phyloP scores from a whole-genome alignment of 2,329 filamentous ascomycete genomes.

The Fusarium oligoseptatum region DNA sequence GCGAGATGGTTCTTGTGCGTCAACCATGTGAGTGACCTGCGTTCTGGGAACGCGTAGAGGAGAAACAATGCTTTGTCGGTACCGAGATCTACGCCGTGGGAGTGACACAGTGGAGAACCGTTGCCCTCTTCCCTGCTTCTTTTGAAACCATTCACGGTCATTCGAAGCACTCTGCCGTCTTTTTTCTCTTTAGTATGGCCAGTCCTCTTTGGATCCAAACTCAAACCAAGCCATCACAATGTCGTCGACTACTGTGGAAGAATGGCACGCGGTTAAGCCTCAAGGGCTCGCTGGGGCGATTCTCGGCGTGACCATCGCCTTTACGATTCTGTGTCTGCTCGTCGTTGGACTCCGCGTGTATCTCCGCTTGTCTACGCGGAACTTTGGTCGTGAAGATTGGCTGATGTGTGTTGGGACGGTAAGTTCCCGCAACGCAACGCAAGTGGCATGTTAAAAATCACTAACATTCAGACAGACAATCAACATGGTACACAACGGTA shows the following conservation, averaged over 20 bases:
- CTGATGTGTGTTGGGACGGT: conserved; percentile 21
- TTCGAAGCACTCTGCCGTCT: background rate
- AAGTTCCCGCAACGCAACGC: background rate
- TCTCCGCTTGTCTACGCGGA: background rate
- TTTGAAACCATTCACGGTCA: background rate
- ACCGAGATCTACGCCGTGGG: background rate
- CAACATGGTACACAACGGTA: conserved; percentile 18
- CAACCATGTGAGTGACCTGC: background rate
- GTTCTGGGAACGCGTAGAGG: background rate
- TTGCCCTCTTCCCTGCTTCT: background rate
- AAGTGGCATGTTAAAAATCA: background rate
- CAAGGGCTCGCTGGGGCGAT: conserved; percentile 8
- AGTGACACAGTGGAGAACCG: background rate
- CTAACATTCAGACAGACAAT: background rate
- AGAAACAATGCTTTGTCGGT: background rate
- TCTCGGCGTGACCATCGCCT: background rate
- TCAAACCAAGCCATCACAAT: background rate
- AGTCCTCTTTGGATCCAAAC: background rate
- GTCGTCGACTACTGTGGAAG: background rate
- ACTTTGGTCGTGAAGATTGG: conserved; percentile 18
- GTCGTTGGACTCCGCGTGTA: conserved; percentile 10
- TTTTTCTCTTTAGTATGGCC: background rate
- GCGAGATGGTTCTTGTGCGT: background rate
- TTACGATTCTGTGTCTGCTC: conserved; percentile 1
- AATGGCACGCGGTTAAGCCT: conserved; percentile 14